Evolutionary conservation across 2,329 filamentous ascomycete genomes (phyloP).

Genomic region (Microsporum ferrugineum): DNA sequence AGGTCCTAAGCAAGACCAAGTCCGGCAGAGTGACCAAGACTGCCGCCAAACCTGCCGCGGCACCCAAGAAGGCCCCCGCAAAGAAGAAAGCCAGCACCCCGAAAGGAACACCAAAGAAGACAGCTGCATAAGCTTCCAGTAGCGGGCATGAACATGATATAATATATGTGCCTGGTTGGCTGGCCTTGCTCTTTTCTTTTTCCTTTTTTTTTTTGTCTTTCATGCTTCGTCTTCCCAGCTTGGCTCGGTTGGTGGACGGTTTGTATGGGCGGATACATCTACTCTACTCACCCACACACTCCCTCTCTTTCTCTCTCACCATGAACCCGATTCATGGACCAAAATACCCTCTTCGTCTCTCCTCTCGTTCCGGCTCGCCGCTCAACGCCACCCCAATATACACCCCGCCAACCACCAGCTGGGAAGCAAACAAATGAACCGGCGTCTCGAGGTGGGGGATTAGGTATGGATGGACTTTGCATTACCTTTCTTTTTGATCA

Average conservation of each 20-base stretch:
- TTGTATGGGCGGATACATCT: not conserved
- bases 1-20: conserved; percentile 70
- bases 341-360: not conserved
- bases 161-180: not conserved
- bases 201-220: not conserved
- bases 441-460: conserved; percentile 8
- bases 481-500: conserved; percentile 5
- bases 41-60: conserved; percentile 35
- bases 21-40: conserved; percentile 71
- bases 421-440: conserved; percentile 6
- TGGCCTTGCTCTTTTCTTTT: not conserved
- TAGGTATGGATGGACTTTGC: conserved; percentile 6
- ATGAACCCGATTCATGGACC: not conserved
- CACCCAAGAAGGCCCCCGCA: conserved; percentile 34
- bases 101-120: conserved; percentile 1
- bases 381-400: not conserved
- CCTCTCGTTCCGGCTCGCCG: not conserved
- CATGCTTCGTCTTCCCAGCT: conserved; percentile 12
- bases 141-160: not conserved
- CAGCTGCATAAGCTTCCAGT: not conserved
- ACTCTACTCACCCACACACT: not conserved
- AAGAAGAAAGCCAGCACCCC: conserved; percentile 27
- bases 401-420: not conserved
- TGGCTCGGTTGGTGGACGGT: not conserved
- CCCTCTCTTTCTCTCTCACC: not conserved